phyloP scores from a whole-genome alignment of 768 basidiomycete genomes.

The Mycena galopus region DNA sequence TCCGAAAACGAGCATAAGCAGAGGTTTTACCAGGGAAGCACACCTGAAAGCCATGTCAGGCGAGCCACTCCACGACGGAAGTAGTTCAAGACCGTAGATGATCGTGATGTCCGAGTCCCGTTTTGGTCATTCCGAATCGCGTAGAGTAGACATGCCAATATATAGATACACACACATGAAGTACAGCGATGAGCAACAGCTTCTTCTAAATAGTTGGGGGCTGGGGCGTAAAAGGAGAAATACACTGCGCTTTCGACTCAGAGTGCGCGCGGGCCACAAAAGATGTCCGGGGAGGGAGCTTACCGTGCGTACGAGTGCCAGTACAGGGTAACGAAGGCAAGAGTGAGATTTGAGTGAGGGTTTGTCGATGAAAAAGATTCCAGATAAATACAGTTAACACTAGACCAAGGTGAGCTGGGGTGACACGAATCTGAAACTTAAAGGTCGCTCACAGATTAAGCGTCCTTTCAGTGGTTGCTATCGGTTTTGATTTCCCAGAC shows the following conservation, averaged over 20 bases:
- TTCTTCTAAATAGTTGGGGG: not conserved
- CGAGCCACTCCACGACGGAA: too few relatives aligned
- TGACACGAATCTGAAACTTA: not conserved
- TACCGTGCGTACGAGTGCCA: not conserved
- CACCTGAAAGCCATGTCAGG: too few relatives aligned
- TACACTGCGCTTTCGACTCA: not conserved
- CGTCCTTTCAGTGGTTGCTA: not conserved
- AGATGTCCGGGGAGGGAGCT: not conserved
- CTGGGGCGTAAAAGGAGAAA: not conserved
- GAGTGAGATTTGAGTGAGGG: not conserved
- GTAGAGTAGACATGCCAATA: not conserved
- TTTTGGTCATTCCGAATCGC: not conserved
- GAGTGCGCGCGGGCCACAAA: not conserved
- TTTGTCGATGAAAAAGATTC: not conserved
- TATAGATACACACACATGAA: not conserved
- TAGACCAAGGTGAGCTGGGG: not conserved
- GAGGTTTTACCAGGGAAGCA: too few relatives aligned
- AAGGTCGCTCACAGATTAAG: not conserved
- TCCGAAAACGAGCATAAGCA: too few relatives aligned
- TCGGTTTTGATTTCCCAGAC: slow-evolving; percentile 56
- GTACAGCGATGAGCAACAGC: not conserved
- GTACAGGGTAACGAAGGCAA: not conserved
- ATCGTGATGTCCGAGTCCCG: too few relatives aligned
- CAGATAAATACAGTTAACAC: slow-evolving; percentile 11
- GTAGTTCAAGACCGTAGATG: too few relatives aligned